These are phyloP conservation scores for Pythium sp. DNA, from an alignment of 352 stramenopile species.

Conservation along the genomic window DNA sequence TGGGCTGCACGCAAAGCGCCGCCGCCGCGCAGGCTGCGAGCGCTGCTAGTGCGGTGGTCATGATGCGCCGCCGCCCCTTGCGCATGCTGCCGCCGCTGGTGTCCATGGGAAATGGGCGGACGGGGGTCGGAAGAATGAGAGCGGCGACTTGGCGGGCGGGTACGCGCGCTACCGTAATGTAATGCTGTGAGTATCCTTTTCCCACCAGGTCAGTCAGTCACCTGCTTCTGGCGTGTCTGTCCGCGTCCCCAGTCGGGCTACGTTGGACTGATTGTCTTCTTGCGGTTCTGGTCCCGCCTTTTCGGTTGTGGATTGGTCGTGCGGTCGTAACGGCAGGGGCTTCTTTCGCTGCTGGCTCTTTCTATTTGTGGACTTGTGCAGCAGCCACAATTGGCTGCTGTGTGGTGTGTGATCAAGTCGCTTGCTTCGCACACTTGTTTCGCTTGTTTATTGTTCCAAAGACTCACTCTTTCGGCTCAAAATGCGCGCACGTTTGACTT, in stretches of 20 bases:
- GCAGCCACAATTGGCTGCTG: background rate
- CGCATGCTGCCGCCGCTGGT: conserved; percentile 30
- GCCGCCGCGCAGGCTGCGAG: background rate
- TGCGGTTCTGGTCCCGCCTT: background rate
- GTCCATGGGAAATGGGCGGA: background rate
- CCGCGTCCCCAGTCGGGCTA: background rate
- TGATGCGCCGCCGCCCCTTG: background rate
- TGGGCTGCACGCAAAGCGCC: background rate
- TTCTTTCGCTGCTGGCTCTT: background rate
- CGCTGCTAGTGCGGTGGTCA: background rate
- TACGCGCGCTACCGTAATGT: background rate
- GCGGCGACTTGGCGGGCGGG: background rate
- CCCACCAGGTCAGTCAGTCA: background rate
- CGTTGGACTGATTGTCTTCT: background rate
- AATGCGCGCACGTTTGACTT: background rate
- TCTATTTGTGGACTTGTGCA: conserved; percentile 1
- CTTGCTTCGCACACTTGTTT: background rate
- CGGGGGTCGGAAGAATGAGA: conserved; percentile 1
- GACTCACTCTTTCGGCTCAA: background rate
- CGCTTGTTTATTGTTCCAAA: background rate
- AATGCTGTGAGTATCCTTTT: background rate
- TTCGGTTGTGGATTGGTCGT: background rate
- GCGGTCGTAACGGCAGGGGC: conserved; percentile 3
- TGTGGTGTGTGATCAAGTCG: no score
- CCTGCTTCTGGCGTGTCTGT: background rate